Percentiles rank a stretch among this genome's conserved stretches.
phyloP scores from a whole-genome alignment of 2,329 filamentous ascomycete species.

The Epichloe glyceriae region DNA sequence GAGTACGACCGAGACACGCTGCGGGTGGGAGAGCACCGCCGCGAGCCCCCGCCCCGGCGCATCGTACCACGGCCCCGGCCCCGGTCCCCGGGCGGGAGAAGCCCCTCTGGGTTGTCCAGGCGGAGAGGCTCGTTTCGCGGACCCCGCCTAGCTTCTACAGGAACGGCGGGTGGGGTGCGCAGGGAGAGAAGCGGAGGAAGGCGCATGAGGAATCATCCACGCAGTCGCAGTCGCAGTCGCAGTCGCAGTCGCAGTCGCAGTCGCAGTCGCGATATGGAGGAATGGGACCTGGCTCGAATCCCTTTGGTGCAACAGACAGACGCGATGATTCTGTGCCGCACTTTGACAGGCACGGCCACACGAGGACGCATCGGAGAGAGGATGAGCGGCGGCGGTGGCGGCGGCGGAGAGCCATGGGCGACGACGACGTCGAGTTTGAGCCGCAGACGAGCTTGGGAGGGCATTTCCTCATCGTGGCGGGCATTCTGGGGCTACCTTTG shows the following conservation, averaged over 20 bases:
- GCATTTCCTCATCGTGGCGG: conserved; percentile 37
- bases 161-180: conserved; percentile 62
- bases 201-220: conserved; percentile 32
- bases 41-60: conserved; percentile 22
- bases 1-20: conserved; percentile 66
- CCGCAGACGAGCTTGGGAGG: conserved; percentile 29
- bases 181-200: conserved; percentile 43
- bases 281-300: conserved; percentile 46
- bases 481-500: conserved; percentile 33
- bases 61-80: conserved; percentile 42
- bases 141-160: conserved; percentile 85
- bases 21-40: conserved; percentile 20
- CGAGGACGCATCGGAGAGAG: conserved; percentile 56
- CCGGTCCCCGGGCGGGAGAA: conserved; percentile 58
- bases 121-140: conserved; percentile 66
- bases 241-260: neutral
- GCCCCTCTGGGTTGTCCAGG: conserved; percentile 68
- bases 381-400: conserved; percentile 29
- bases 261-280: conserved; percentile 22
- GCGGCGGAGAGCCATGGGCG: conserved; percentile 26
- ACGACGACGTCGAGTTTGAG: conserved; percentile 24
- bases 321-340: conserved; percentile 49
- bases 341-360: conserved; percentile 65
- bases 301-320: conserved; percentile 23
- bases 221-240: conserved; percentile 5